A percentile compares a stretch with the other conserved stretches of the same genome.
These are phyloP conservation scores for Paracamarosporium sp. DNA, from an alignment of 2,329 filamentous ascomycete genomes.

Conservation along the genomic window DNA sequence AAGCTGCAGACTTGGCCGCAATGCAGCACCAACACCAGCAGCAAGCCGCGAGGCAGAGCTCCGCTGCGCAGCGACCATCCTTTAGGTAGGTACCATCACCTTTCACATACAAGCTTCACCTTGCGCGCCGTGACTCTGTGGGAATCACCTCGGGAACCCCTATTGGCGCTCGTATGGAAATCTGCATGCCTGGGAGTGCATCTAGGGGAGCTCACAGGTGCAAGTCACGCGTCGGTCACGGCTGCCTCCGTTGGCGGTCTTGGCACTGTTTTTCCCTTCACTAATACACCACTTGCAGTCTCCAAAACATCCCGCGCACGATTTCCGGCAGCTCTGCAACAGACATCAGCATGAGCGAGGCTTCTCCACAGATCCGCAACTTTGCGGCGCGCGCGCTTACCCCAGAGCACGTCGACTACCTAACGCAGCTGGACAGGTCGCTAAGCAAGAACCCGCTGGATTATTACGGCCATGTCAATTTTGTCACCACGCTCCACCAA, in stretches of 20 bases:
- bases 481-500: slow-evolving; percentile 57
- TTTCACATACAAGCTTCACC: no score
- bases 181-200: not conserved
- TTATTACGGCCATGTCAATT: slow-evolving; percentile 55
- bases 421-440: slow-evolving; percentile 52
- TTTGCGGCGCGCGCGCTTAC: slow-evolving; percentile 53
- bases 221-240: slow-evolving; percentile 12
- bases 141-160: not conserved
- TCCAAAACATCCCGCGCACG: slow-evolving; percentile 44
- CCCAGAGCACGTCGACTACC: slow-evolving; percentile 50
- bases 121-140: not conserved
- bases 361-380: slow-evolving; percentile 51
- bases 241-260: slow-evolving; percentile 23
- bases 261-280: slow-evolving; percentile 14
- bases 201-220: not conserved
- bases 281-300: slow-evolving; percentile 20
- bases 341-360: slow-evolving; percentile 56
- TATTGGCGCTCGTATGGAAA: no score
- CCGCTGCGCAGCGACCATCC: slow-evolving; percentile 41
- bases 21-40: slow-evolving; percentile 56
- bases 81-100: slow-evolving; percentile 38
- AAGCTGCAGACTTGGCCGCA: slow-evolving; percentile 51
- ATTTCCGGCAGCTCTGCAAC: slow-evolving; percentile 53
- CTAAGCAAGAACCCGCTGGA: slow-evolving; percentile 57
- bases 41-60: slow-evolving; percentile 48